These are phyloP conservation scores for Mollisia scopiformis DNA, from an alignment of 2,329 filamentous ascomycete genomes.

Conservation along the genomic window DNA sequence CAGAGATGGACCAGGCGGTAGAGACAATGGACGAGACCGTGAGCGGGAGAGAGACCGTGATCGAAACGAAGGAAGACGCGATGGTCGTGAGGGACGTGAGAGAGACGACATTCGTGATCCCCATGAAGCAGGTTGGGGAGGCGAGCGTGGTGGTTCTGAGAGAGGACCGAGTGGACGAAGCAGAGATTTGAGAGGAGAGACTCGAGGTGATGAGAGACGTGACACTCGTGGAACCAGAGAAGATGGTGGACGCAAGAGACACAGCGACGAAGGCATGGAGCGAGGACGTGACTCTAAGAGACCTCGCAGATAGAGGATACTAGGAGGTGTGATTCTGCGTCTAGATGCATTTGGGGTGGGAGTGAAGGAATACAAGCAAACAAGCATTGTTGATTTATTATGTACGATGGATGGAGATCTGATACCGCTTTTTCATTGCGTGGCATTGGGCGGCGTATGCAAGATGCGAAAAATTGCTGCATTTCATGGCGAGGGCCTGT, in stretches of 20 bases:
- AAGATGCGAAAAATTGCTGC: conserved; percentile 5
- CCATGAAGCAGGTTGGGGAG: conserved; percentile 27
- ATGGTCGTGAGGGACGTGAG: conserved; percentile 21
- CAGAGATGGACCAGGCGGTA: conserved; percentile 12
- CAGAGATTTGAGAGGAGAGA: conserved; percentile 23
- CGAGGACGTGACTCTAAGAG: conserved; percentile 34
- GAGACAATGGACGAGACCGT: conserved; percentile 24
- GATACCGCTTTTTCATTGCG: conserved; percentile 3
- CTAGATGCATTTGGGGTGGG: conserved; percentile 6
- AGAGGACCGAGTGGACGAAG: conserved; percentile 25
- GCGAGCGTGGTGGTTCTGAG: conserved; percentile 22
- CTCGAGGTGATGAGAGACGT: conserved; percentile 28
- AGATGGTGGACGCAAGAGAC: conserved; percentile 34
- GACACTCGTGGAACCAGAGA: conserved; percentile 31
- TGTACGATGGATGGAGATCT: conserved; percentile 22
- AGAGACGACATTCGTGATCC: conserved; percentile 23
- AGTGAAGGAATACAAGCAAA: neutral
- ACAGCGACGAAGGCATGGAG: conserved; percentile 33
- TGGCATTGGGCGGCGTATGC: conserved; percentile 9
- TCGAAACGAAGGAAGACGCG: conserved; percentile 28
- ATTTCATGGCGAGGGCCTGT: conserved; percentile 17
- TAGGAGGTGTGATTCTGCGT: conserved; percentile 4
- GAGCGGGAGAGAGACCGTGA: conserved; percentile 27
- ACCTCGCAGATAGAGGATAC: conserved; percentile 13
- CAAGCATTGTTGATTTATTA: neutral